A percentile compares a stretch with the other conserved stretches of the same genome.
phyloP scores from a whole-genome alignment of 345 rosid genomes.

The Mallotus nudiflorus region DNA sequence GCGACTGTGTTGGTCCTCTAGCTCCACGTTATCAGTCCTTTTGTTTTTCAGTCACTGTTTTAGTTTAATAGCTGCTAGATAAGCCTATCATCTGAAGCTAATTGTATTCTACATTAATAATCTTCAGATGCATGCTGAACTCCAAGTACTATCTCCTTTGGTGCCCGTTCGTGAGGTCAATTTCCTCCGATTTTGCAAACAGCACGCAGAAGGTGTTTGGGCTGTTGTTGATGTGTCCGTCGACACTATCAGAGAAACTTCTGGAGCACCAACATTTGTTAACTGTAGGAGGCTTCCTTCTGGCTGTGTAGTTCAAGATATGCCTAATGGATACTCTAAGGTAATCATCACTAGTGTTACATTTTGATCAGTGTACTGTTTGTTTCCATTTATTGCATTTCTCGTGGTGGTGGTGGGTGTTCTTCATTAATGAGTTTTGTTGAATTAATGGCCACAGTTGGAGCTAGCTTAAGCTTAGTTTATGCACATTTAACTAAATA shows the following conservation, averaged over 20 bases:
- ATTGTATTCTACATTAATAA: no score
- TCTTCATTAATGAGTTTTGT: constrained; percentile 39
- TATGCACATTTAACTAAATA: constrained; percentile 29
- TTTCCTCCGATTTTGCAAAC: constrained; percentile 91
- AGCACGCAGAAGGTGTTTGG: constrained; percentile 92
- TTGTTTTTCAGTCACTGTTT: background rate
- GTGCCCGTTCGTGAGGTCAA: constrained; percentile 89
- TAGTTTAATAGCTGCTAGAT: background rate
- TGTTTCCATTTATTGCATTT: constrained; percentile 21
- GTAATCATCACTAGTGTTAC: constrained; percentile 49
- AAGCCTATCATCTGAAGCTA: no score
- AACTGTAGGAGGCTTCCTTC: constrained; percentile 91
- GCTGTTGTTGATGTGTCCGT: constrained; percentile 94
- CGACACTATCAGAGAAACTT: constrained; percentile 53
- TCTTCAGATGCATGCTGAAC: constrained; percentile 83
- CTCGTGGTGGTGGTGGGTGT: constrained; percentile 30
- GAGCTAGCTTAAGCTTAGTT: constrained; percentile 10
- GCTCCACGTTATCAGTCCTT: background rate
- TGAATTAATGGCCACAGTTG: constrained; percentile 27
- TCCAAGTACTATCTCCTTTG: constrained; percentile 83
- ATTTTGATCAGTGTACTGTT: background rate
- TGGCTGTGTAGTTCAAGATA: constrained; percentile 92
- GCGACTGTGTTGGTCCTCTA: background rate
- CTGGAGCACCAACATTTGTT: constrained; percentile 48
- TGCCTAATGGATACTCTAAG: constrained; percentile 97